Conservation (phyloP, 1,139 yeast genomes). For the Kodamaea ohmeri region DNA sequence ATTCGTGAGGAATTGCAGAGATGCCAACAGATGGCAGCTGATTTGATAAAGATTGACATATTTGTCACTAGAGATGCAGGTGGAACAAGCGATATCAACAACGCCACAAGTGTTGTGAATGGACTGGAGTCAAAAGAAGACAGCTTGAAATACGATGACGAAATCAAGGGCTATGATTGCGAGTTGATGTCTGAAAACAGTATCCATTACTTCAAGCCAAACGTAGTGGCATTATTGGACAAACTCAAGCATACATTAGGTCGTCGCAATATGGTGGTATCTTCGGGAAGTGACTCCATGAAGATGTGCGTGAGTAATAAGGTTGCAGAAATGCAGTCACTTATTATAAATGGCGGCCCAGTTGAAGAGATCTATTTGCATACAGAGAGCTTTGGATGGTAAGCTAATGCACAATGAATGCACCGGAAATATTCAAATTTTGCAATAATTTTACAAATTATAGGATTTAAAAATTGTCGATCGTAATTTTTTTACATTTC, state of each 20-base stretch:
- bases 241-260: conserved; percentile 24
- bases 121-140: not conserved
- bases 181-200: conserved; percentile 11
- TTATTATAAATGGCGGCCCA: conserved; percentile 32
- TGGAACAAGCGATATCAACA: not conserved
- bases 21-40: conserved; percentile 26
- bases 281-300: conserved; percentile 51
- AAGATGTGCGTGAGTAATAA: conserved; percentile 43
- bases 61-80: conserved; percentile 18
- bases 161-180: not conserved
- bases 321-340: conserved; percentile 38
- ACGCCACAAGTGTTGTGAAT: too few relatives aligned
- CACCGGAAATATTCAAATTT: not conserved
- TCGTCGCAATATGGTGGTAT: conserved; percentile 44
- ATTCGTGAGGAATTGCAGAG: conserved; percentile 37
- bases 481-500: not conserved
- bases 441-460: not conserved
- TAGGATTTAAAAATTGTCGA: too few relatives aligned
- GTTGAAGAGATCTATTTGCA: conserved; percentile 55
- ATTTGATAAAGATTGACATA: conserved; percentile 26
- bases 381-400: conserved; percentile 62
- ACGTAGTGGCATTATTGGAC: conserved; percentile 21
- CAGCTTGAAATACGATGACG: not conserved
- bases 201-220: conserved; percentile 35
- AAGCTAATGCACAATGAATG: too few relatives aligned